A percentile compares a stretch with the other conserved stretches of the same genome.
phyloP scores from a whole-genome alignment of 2,329 filamentous ascomycete species.

The Aspergillus hiratsukae region DNA sequence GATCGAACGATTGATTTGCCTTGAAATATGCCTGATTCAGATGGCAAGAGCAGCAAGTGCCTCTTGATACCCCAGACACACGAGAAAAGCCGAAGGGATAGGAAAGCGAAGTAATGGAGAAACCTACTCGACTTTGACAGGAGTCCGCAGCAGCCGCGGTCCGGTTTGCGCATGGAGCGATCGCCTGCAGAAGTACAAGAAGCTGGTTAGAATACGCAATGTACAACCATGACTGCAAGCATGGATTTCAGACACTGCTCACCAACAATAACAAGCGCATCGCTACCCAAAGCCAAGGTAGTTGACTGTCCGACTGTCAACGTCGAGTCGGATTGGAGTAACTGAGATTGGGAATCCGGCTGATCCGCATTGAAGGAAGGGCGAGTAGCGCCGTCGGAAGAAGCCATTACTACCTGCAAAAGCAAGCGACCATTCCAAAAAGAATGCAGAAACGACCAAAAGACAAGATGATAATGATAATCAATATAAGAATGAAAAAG shows the following conservation, averaged over 20 bases:
- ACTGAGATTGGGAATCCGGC: constrained; percentile 23
- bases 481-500: not conserved
- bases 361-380: constrained; percentile 26
- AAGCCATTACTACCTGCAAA: constrained; percentile 16
- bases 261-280: constrained; percentile 59
- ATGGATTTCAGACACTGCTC: constrained; percentile 17
- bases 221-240: not conserved
- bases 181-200: constrained; percentile 44
- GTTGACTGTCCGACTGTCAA: constrained; percentile 55
- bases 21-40: not conserved
- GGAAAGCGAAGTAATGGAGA: constrained; percentile 3
- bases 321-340: constrained; percentile 42
- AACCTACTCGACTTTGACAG: constrained; percentile 48
- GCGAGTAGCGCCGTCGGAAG: constrained; percentile 15
- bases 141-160: constrained; percentile 52
- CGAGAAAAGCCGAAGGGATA: not conserved
- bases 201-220: constrained; percentile 1
- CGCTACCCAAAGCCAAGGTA: constrained; percentile 56
- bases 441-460: constrained; percentile 3
- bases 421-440: constrained; percentile 9
- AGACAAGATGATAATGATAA: constrained; percentile 6
- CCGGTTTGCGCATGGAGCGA: constrained; percentile 45
- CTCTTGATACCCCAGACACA: constrained; percentile 1
- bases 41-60: not conserved
- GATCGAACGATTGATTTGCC: not conserved